phyloP scores from a whole-genome alignment of 2,329 filamentous ascomycete species.

The Tolypocladium ophioglossoides region DNA sequence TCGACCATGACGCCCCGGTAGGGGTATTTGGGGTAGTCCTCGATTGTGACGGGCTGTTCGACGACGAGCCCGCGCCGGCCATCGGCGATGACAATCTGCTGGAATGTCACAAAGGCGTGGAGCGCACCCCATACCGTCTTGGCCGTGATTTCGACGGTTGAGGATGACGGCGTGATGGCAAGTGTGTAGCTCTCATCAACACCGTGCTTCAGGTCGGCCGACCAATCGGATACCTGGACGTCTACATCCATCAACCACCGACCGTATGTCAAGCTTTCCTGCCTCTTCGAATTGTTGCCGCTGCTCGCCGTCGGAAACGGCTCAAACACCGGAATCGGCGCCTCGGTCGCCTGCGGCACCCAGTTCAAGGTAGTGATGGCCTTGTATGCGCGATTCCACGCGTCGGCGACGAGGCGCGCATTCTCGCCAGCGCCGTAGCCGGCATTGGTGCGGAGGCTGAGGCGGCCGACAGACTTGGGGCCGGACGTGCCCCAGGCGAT shows the following conservation, averaged over 20 bases:
- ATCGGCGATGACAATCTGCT: constrained; percentile 42
- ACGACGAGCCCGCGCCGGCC: constrained; percentile 32
- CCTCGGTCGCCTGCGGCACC: constrained; percentile 41
- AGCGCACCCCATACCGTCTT: constrained; percentile 43
- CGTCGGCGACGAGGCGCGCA: constrained; percentile 25
- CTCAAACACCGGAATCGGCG: constrained; percentile 36
- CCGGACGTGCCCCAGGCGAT: constrained; percentile 14
- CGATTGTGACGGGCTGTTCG: constrained; percentile 40
- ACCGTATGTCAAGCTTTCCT: neutral
- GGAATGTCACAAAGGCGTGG: constrained; percentile 45
- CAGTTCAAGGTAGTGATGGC: constrained; percentile 39
- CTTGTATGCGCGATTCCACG: constrained; percentile 37
- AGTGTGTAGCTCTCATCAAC: constrained; percentile 47
- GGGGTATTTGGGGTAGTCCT: constrained; percentile 39
- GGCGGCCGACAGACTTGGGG: constrained; percentile 7
- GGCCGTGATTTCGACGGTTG: constrained; percentile 32
- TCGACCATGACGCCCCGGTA: constrained; percentile 46
- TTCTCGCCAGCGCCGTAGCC: constrained; percentile 5
- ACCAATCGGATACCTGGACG: constrained; percentile 31
- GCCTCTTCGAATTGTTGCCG: constrained; percentile 17
- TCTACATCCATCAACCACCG: constrained; percentile 28
- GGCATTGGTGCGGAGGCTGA: constrained; percentile 8
- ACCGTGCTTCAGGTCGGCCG: constrained; percentile 40
- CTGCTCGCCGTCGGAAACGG: constrained; percentile 35
- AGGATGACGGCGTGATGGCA: constrained; percentile 26